phyloP scores from a whole-genome alignment of 2,329 filamentous ascomycete genomes.

The Cercospora sojina region DNA sequence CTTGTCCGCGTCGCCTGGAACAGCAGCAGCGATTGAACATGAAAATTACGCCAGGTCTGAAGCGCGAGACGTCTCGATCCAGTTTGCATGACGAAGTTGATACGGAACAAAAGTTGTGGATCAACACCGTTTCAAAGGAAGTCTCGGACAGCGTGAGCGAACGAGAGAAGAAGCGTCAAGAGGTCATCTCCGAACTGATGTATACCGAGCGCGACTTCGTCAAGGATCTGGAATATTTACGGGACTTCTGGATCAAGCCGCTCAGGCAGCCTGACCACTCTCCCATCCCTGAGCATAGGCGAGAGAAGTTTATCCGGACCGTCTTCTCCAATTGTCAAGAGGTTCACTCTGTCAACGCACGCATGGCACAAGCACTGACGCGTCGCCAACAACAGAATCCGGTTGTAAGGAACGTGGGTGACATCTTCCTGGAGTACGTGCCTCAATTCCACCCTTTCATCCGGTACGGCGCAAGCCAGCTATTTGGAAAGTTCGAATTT shows the following conservation, averaged over 20 bases:
- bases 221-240: constrained; percentile 94
- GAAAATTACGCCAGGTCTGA: constrained; percentile 85
- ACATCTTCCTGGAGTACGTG: constrained; percentile 90
- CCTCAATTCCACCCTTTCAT: constrained; percentile 96
- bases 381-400: constrained; percentile 85
- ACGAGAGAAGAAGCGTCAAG: constrained; percentile 93
- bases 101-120: constrained; percentile 98
- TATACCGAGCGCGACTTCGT: constrained; percentile 99
- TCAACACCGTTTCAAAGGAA: constrained; percentile 96
- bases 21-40: constrained; percentile 93
- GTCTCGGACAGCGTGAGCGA: constrained; percentile 87
- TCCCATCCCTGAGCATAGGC: constrained; percentile 81
- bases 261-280: constrained; percentile 74
- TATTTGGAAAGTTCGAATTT: constrained; percentile 97
- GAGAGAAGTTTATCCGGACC: constrained; percentile 86
- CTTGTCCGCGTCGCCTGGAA: constrained; percentile 87
- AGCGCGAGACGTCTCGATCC: constrained; percentile 65
- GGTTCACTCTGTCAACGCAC: constrained; percentile 86
- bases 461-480: constrained; percentile 88
- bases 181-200: constrained; percentile 97
- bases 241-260: constrained; percentile 98
- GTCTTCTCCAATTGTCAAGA: constrained; percentile 97
- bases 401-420: constrained; percentile 84
- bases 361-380: constrained; percentile 83
- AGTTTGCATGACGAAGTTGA: constrained; percentile 79